Conservation (phyloP, 306 rosid species). For the Nissolia schottii region DNA sequence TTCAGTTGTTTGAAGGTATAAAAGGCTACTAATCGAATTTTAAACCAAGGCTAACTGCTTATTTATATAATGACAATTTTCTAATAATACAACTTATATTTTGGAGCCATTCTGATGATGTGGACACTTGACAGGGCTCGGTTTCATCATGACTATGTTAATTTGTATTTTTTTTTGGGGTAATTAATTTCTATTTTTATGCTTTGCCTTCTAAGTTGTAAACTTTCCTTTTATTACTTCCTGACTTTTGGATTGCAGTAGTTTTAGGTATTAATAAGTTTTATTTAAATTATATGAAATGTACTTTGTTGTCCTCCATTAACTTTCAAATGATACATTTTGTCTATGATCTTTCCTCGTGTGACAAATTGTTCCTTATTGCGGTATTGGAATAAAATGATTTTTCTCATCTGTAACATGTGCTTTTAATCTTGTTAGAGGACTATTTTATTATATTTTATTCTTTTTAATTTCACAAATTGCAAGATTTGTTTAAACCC, state of each 20-base stretch:
- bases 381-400: slow-evolving; percentile 1
- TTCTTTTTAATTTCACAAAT: background rate
- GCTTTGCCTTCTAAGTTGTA: slow-evolving; percentile 1
- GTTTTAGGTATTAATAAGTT: background rate
- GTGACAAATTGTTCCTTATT: background rate
- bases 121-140: background rate
- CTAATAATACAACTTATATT: background rate
- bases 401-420: background rate
- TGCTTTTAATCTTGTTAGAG: background rate
- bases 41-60: background rate
- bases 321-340: background rate
- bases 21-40: slow-evolving; percentile 8
- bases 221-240: background rate
- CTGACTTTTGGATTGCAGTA: background rate
- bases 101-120: slow-evolving; percentile 2
- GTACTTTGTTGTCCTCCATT: background rate
- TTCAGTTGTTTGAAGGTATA: slow-evolving; percentile 97
- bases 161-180: background rate
- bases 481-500: background rate
- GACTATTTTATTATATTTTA: background rate
- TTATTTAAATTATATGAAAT: background rate
- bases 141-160: slow-evolving; percentile 10
- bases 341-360: background rate
- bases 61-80: slow-evolving; percentile 1
- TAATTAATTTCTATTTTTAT: background rate